Conservation (phyloP, 495 filamentous ascomycete species). For the Aspergillus cristatus region DNA sequence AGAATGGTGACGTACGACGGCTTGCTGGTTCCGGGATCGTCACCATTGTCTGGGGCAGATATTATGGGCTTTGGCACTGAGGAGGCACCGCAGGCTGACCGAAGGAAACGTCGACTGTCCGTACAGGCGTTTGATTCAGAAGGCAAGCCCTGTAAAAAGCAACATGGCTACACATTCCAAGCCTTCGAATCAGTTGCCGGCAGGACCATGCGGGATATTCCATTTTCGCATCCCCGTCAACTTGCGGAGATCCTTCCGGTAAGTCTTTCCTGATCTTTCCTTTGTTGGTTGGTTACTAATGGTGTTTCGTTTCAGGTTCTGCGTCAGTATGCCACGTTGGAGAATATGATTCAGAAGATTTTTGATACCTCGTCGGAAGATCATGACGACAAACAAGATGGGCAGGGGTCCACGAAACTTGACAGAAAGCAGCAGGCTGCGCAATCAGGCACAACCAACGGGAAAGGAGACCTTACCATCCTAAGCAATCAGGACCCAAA, state of each 20-base stretch:
- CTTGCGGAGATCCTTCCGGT: conserved; percentile 66
- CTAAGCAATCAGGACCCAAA: conserved; percentile 36
- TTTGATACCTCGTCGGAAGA: conserved; percentile 31
- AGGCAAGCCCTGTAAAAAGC: conserved; percentile 32
- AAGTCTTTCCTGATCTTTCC: conserved; percentile 5
- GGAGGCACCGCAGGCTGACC: conserved; percentile 17
- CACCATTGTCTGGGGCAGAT: conserved; percentile 14
- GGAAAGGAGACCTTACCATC: conserved; percentile 9
- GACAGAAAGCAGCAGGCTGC: background rate
- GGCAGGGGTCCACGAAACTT: too few species aligned
- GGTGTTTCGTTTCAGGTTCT: conserved; percentile 32
- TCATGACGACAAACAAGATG: conserved; percentile 4
- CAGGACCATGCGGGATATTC: conserved; percentile 56
- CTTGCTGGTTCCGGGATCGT: conserved; percentile 49
- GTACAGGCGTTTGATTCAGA: conserved; percentile 27
- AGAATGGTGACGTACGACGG: conserved; percentile 55
- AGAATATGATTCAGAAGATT: conserved; percentile 52
- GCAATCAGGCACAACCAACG: background rate
- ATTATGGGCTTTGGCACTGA: conserved; percentile 13
- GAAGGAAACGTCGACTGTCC: conserved; percentile 24
- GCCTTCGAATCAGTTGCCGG: conserved; percentile 63
- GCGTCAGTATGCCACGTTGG: conserved; percentile 65
- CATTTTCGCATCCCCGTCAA: conserved; percentile 82
- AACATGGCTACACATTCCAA: conserved; percentile 61
- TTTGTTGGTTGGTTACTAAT: background rate